These are phyloP conservation scores for Yamadazyma atlantica DNA, from an alignment of 1,139 yeast species.

Conservation along the genomic window DNA sequence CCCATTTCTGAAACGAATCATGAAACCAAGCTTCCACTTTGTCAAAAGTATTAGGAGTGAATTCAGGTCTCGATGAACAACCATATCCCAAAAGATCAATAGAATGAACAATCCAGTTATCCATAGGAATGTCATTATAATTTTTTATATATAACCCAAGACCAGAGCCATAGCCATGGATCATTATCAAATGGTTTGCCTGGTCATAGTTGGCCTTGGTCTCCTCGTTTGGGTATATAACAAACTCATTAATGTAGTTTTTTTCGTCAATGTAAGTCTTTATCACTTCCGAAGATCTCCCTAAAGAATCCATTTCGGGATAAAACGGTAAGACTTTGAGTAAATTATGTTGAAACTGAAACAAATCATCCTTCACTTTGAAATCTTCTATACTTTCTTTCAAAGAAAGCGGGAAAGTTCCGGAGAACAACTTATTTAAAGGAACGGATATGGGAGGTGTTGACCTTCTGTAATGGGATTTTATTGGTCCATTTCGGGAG, in stretches of 20 bases:
- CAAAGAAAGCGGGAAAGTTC: constrained; percentile 57
- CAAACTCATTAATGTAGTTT: constrained; percentile 60
- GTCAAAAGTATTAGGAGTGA: constrained; percentile 24
- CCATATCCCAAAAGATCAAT: constrained; percentile 78
- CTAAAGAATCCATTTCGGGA: constrained; percentile 31
- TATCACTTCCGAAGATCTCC: constrained; percentile 33
- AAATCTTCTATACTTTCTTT: constrained; percentile 55
- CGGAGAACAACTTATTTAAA: constrained; percentile 46
- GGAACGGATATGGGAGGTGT: constrained; percentile 69
- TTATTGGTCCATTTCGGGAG: neutral
- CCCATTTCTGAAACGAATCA: constrained; percentile 50
- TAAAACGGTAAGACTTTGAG: constrained; percentile 42
- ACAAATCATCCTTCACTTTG: constrained; percentile 36
- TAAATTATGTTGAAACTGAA: constrained; percentile 53
- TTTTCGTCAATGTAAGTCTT: constrained; percentile 40
- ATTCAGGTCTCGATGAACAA: constrained; percentile 62
- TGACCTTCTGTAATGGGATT: constrained; percentile 38
- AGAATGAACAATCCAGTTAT: constrained; percentile 66
- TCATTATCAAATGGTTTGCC: constrained; percentile 58
- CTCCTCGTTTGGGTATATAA: constrained; percentile 48
- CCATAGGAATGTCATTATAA: constrained; percentile 40
- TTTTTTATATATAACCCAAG: constrained; percentile 69
- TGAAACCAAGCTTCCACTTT: constrained; percentile 55
- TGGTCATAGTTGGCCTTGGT: constrained; percentile 21
- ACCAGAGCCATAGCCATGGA: constrained; percentile 83